Conservation (phyloP, 371 early-diverging fungal species). For the Mucor ambiguus region DNA sequence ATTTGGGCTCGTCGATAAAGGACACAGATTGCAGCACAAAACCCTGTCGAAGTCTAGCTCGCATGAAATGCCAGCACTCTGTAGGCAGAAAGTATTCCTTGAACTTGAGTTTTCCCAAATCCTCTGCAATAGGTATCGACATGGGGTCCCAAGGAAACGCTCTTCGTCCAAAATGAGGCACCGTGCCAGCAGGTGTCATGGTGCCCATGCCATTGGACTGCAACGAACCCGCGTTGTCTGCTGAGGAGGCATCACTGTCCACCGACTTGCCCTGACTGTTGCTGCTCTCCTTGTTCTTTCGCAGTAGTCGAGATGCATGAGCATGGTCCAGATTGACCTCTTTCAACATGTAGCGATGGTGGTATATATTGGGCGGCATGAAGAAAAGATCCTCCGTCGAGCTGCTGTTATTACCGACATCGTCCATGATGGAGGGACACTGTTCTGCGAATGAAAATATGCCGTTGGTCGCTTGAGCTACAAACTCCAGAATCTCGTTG, state of each 20-base stretch:
- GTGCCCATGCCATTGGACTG: not conserved
- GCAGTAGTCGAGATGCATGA: conserved; percentile 17
- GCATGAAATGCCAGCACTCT: conserved; percentile 75
- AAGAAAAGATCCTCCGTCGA: not conserved
- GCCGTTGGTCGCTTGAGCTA: conserved; percentile 84
- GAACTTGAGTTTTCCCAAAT: conserved; percentile 75
- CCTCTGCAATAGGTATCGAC: conserved; percentile 72
- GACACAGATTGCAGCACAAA: conserved; percentile 74
- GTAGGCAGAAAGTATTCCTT: conserved; percentile 74
- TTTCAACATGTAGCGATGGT: conserved; percentile 49
- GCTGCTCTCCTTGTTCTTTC: not conserved
- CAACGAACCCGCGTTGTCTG: not conserved
- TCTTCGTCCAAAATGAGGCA: conserved; percentile 1
- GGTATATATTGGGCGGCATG: not conserved
- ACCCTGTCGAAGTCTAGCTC: conserved; percentile 84
- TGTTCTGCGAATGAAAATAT: conserved; percentile 79
- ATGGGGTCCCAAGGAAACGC: conserved; percentile 84
- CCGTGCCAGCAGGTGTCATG: not conserved
- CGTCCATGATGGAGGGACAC: conserved; percentile 35
- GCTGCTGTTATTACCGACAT: not conserved
- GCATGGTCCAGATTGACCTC: conserved; percentile 60
- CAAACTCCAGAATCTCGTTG: conserved; percentile 81
- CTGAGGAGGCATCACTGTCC: conserved; percentile 49
- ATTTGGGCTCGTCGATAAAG: conserved; percentile 40
- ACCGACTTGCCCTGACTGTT: conserved; percentile 3